phyloP scores from a whole-genome alignment of 2,329 filamentous ascomycete genomes.

The Colletotrichum nymphaeae region DNA sequence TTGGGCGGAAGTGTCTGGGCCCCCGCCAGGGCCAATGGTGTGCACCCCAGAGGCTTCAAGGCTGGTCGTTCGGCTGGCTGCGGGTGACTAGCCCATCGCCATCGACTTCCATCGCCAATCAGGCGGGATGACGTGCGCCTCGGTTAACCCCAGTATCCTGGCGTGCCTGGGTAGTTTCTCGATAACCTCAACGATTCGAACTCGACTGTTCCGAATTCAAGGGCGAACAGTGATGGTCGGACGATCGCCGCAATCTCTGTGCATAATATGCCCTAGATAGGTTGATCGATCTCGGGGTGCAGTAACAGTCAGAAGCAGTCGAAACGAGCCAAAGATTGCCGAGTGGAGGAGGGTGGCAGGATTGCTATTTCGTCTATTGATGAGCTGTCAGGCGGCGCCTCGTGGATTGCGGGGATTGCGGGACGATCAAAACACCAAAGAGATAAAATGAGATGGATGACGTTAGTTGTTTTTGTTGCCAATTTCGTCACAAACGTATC shows the following conservation, averaged over 20 bases:
- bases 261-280: constrained; percentile 1
- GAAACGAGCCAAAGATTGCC: background rate
- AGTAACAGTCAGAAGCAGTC: constrained; percentile 1
- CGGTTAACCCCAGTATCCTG: constrained; percentile 34
- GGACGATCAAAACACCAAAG: constrained; percentile 25
- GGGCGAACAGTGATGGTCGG: constrained; percentile 24
- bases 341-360: constrained; percentile 10
- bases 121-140: constrained; percentile 35
- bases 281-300: constrained; percentile 22
- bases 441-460: constrained; percentile 18
- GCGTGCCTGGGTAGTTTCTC: constrained; percentile 15
- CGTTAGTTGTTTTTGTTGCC: background rate
- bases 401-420: constrained; percentile 33
- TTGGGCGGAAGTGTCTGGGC: constrained; percentile 11
- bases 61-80: constrained; percentile 31
- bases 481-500: background rate
- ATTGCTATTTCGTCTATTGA: constrained; percentile 25
- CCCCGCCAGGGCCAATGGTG: constrained; percentile 20
- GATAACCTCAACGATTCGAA: constrained; percentile 28
- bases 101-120: constrained; percentile 30
- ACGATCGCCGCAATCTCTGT: constrained; percentile 28
- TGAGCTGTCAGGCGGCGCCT: constrained; percentile 27
- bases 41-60: constrained; percentile 11
- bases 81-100: constrained; percentile 31
- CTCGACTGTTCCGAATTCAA: background rate